Base-by-base conservation (phyloP, 768 basidiomycete species). In the Daedalea quercina region DNA sequence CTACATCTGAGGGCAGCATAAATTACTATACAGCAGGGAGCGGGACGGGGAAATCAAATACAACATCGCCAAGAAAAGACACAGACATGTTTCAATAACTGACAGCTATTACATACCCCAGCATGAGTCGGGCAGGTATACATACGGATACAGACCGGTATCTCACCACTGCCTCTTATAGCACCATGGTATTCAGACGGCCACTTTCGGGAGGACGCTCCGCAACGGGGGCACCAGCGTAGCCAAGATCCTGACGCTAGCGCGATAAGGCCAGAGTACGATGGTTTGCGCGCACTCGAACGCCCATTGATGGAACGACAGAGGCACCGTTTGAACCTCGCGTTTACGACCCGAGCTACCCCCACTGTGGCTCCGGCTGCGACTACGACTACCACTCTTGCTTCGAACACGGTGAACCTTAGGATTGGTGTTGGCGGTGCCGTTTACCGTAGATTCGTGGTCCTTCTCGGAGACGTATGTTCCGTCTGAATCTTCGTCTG, bases 391-490 rank as follows among this genome's bases (percentile, higher is more conserved):
- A n/a, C 51, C 25, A 26, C 50, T 40, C 41, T 28, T 50, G 25
- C 47, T 35, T 20, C 15, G 13, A 15, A 40, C 37, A 15, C 37
- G 13, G 37, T 15, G 37, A 6, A 15, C 19, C 19, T 31, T 22
- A 19, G 35, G 34, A 25, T 35, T 31, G 28, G 20, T 44, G 41
- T 40, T 2, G 49, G 41, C 4, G 53, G 42, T 19, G 57, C 46
- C 24, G 49, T 17, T 8, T 17, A 26, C 52, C 45, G 26, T 26
- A 22, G 35, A 28, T 3, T 22, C 7, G 19, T 12, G 26, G 13
- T n/a, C 35, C 46, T 28, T 53, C 33, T 56, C 64, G 6, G 64
- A 63, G 43, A 65, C 62, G 53, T 62, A 65, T 26, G 64, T 65
- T 15, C 58, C 64, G 17, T 65, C 64, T 2, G 64, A 65, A 54